phyloP scores from a whole-genome alignment of 106 monocot genomes.

The Apostasia ramifera region DNA sequence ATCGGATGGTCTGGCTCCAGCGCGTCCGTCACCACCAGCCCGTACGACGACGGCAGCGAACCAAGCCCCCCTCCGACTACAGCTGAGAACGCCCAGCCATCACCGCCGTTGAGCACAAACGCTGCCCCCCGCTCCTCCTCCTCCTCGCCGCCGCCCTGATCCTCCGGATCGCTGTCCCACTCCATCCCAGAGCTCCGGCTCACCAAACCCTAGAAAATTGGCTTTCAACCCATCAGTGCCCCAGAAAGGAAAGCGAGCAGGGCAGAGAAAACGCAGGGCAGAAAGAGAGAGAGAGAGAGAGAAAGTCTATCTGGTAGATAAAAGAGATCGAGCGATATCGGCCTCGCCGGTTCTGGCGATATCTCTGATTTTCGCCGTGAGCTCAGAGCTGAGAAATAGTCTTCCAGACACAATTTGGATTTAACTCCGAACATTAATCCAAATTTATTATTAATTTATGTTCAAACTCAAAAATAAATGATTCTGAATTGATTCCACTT shows the following conservation, averaged over 20 bases:
- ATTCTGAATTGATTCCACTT: no score
- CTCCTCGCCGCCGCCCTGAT: constrained; percentile 21
- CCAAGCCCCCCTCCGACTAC: constrained; percentile 13
- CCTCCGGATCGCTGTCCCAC: constrained; percentile 29
- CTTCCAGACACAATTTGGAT: no score
- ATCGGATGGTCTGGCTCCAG: constrained; percentile 79
- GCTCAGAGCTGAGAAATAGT: no score
- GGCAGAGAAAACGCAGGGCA: background rate
- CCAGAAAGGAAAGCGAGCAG: background rate
- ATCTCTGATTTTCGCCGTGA: no score
- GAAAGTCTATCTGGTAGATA: no score
- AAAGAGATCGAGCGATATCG: no score
- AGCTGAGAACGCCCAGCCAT: constrained; percentile 18
- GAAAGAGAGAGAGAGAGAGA: no score
- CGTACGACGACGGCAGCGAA: constrained; percentile 42
- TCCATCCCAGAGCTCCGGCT: constrained; percentile 11
- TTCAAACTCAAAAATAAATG: no score
- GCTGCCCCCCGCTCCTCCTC: constrained; percentile 12
- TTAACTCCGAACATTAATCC: no score
- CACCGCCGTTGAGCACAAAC: constrained; percentile 4
- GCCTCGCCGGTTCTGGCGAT: no score
- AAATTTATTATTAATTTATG: no score
- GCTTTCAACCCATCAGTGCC: background rate
- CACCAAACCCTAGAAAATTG: background rate
- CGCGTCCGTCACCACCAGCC: constrained; percentile 78